Evolutionary conservation across 257 asterid genomes (phyloP), one percentile per base, ranked within the genome.

Genomic region (Gynochthodes officinalis): DNA sequence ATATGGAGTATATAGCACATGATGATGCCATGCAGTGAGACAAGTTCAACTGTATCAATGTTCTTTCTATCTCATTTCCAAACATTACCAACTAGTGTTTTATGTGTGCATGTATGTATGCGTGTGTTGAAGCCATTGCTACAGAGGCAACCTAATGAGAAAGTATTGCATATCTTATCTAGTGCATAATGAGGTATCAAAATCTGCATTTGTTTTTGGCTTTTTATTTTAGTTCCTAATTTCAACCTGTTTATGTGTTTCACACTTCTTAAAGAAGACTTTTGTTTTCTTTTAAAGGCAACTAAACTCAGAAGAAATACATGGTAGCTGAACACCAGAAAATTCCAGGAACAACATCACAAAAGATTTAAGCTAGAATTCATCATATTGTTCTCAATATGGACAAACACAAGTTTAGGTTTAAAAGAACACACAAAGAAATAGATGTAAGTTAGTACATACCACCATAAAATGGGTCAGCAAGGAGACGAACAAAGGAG

Each of bases 391-490:
- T 23, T 23, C 60, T 4, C 7, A 12, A 69, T 14, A 66, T 19
- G 7, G 35, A 19, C 23, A 44, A 64, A 67, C 50, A 39, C 69
- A 19, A 35, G 28, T 62, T 62, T 19, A 12, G 2, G 7, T 19
- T 39, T n/a, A n/a, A n/a, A n/a, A n/a, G n/a, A n/a, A n/a, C n/a
- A n/a, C n/a, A n/a, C n/a, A 44, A 73, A n/a, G 64, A 39, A 46
- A 46, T 61, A 64, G 46, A 76, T 16, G 30, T 18, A 62, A 74
- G 71, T 32, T 64, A 76, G 63, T 42, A 78, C 15, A 65, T 83
- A 94, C 99, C 99, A 81, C 99, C 89, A 73, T 86, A 94, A 59
- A 67, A 85, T 2, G 99, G 97, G 81, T 91, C 99, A 35, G 97
- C 98, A 66, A 91, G 95, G 82, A 94, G 92, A 78, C 90, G 83